Conservation (phyloP, 176 grass and related monocot genomes). For the Dendrocalamus sinicus region DNA sequence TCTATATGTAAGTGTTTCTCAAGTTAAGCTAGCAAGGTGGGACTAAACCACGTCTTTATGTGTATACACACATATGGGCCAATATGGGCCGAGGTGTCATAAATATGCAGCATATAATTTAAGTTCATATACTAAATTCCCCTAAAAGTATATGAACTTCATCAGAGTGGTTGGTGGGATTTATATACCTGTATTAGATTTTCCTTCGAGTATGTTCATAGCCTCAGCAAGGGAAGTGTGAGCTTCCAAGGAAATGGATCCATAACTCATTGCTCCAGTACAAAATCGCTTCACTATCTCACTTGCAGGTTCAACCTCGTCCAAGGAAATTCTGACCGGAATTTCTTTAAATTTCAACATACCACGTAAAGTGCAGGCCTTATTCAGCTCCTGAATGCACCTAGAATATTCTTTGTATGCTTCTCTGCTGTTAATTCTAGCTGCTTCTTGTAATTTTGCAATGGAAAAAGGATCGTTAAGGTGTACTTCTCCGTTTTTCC, state of each 20-base stretch:
- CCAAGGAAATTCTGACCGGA: constrained; percentile 42
- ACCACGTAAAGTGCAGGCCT: constrained; percentile 60
- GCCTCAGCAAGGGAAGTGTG: constrained; percentile 58
- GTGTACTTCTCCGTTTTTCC: constrained; percentile 63
- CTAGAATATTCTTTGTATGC: constrained; percentile 76
- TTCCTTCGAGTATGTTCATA: constrained; percentile 56
- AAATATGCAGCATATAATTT: not conserved
- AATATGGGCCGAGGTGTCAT: too few relatives aligned
- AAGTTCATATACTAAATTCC: not conserved
- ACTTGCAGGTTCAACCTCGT: constrained; percentile 61
- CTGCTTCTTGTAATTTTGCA: constrained; percentile 68
- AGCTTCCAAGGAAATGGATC: constrained; percentile 72
- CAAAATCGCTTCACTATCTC: constrained; percentile 76
- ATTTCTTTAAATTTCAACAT: constrained; percentile 62
- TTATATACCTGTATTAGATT: constrained; percentile 85
- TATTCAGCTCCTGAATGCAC: constrained; percentile 52
- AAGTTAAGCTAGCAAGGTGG: too few relatives aligned
- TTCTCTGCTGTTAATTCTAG: constrained; percentile 54
- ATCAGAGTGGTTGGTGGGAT: constrained; percentile 3
- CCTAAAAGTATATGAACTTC: not conserved
- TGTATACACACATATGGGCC: too few relatives aligned
- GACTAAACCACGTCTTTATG: too few relatives aligned
- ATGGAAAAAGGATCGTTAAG: constrained; percentile 70
- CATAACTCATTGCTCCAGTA: constrained; percentile 85
- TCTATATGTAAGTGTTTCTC: too few relatives aligned